Evolutionary conservation across 305 asterid species (phyloP).

Genomic region (Plantago coronopus): DNA sequence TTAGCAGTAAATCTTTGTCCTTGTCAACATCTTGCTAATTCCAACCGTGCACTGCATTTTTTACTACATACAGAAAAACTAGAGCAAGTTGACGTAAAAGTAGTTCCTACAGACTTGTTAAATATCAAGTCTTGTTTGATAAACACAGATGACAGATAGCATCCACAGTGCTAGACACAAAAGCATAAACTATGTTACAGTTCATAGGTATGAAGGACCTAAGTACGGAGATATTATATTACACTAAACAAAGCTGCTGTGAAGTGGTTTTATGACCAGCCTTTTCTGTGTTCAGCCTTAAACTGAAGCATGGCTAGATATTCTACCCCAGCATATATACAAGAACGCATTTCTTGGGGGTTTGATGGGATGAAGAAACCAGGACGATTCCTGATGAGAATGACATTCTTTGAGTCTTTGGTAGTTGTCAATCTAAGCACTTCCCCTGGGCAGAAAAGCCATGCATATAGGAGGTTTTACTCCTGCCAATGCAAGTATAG

Average conservation of each 20-base stretch:
- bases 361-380: background rate
- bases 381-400: constrained; percentile 2
- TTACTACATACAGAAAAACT: too few species aligned
- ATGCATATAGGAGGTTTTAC: constrained; percentile 52
- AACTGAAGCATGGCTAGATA: background rate
- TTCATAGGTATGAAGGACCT: too few species aligned
- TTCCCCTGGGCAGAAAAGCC: constrained; percentile 30
- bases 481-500: constrained; percentile 46
- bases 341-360: background rate
- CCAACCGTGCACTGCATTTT: too few species aligned
- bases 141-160: too few species aligned
- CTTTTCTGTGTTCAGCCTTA: background rate
- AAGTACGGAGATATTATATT: background rate
- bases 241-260: background rate
- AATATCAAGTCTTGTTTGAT: too few species aligned
- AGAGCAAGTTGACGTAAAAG: too few species aligned
- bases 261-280: background rate
- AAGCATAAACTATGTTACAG: too few species aligned
- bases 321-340: background rate
- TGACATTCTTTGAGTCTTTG: background rate
- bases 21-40: too few species aligned
- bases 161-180: too few species aligned
- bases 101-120: too few species aligned
- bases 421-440: background rate
- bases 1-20: too few species aligned